Evolutionary conservation across 768 basidiomycete genomes (phyloP), one percentile per base, ranked within the genome.

Genomic region (Boletus tomentosulus): DNA sequence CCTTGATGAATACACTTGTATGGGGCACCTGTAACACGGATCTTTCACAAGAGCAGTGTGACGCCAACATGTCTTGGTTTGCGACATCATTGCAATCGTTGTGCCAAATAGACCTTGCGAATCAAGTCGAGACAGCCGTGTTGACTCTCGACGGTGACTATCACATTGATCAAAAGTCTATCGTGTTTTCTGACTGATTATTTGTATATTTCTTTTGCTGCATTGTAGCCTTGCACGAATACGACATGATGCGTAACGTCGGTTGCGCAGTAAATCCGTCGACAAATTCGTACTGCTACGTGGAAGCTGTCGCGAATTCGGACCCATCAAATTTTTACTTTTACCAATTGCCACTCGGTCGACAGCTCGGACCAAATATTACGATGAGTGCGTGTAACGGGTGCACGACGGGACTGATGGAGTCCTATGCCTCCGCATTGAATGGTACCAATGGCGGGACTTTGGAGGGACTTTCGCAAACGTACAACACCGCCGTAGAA

Each of bases 21-120:
- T 89, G 88, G 85, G 88, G 87, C 3, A 89, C 86, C 0, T 94
- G 92, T 68, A 85, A 90, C 60, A 87, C 88, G 6, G 70, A 65
- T 15, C 62, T 69, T 1, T 62, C 66, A 3, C 65, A 71, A 13
- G 74, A 69, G 24, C 77, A 84, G 55, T 94, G 91, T 60, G 59
- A 70, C n/a, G 58, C 71, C 28, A 87, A 86, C 58, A 89, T 94
- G 84, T 75, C 62, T 6, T 81, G 79, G 76, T 88, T 86, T 65
- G 78, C 80, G 2, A 63, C 68, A 1, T 59, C 70, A 31, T 66
- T 91, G 15, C 67, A 76, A 58, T 62, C 65, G 1, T 70, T 75
- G 1, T 93, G 91, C 62, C 68, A 71, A 25, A 57, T 66, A 16
- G 92, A 93, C 60, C 64, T 92, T 22, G 64, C 63, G 25, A 69